These are phyloP conservation scores for Neurospora terricola DNA, from an alignment of 495 filamentous ascomycete species.

Conservation along the genomic window DNA sequence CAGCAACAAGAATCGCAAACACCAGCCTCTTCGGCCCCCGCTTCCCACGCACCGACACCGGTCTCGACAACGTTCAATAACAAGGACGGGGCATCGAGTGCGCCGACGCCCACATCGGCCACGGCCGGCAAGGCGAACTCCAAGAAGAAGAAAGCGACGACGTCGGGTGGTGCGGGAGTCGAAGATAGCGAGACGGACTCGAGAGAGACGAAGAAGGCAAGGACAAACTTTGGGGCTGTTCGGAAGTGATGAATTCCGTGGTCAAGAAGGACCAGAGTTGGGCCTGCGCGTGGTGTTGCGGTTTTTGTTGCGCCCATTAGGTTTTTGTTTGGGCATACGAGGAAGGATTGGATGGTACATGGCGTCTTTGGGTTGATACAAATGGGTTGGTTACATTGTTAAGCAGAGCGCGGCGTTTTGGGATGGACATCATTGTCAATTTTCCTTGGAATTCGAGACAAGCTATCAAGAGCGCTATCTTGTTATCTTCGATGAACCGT, in stretches of 20 bases:
- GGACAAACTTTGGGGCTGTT: constrained; percentile 40
- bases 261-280: background rate
- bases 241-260: constrained; percentile 33
- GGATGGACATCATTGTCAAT: background rate
- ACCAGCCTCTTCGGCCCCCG: constrained; percentile 31
- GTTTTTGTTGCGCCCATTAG: background rate
- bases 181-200: constrained; percentile 45
- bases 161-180: constrained; percentile 14
- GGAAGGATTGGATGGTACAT: constrained; percentile 1
- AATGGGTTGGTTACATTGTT: background rate
- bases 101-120: constrained; percentile 35
- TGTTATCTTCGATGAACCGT: background rate
- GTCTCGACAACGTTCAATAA: constrained; percentile 32
- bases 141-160: constrained; percentile 23
- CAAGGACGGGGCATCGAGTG: constrained; percentile 29
- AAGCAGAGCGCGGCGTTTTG: background rate
- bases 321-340: background rate
- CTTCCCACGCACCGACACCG: constrained; percentile 37
- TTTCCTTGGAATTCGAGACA: background rate
- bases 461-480: background rate
- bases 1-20: constrained; percentile 26
- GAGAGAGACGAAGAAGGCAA: constrained; percentile 38
- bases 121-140: constrained; percentile 31
- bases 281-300: background rate
- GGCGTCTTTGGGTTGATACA: constrained; percentile 2